Base-by-base conservation (phyloP, 352 stramenopile genomes). In the Phytophthora meadii region DNA sequence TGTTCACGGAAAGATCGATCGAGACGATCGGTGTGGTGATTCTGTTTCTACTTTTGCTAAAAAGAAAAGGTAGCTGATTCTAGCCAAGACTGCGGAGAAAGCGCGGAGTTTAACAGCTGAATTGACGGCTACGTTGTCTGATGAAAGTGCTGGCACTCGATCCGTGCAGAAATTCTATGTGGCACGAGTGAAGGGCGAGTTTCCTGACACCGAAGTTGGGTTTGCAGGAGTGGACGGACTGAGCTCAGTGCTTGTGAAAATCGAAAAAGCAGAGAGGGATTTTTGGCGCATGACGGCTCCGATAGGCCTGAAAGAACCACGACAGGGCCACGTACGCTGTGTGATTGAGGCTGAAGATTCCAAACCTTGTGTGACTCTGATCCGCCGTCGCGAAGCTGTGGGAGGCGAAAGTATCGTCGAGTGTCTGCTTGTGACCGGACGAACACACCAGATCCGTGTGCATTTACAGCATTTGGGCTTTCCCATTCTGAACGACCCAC, bases 381-480 rank as follows among this genome's bases (percentile, higher is more conserved):
- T 89, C 24, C 70, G 70, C 51, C 65, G 65, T 61, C 60, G 61
- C 24, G 65, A 63, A 34, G 46, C 59, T n/a, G 61, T 66, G 12
- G 19, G 34, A 4, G 53, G 59, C 4, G 60, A 88, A 53, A 93
- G 88, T 37, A 61, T 99, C 41, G 82, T 99, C 8, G 76, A 98
- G 50, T 97, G 88, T 57, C 79, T 89, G 46, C 95, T 96, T 34
- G 69, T 92, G 22, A 98, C 97, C 8, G 97, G 97, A 5, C 68
- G 97, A 8, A 98, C 94, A 5, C 97, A 99, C 74, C 96, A 99
- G 76, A 98, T 99, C 67, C 88, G 97, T 25, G 76, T 98, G 1
- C 97, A 99, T 65, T 77, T 98, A 19, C 88, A 98, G 61, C 75
- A 88, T 50, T 46, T 94, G 19, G 82, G 78, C 5, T 88, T 88